Evolutionary conservation across 2,329 filamentous ascomycete genomes (phyloP), one percentile per base, ranked within the genome.

Genomic region (Clarireedia hainanense): DNA sequence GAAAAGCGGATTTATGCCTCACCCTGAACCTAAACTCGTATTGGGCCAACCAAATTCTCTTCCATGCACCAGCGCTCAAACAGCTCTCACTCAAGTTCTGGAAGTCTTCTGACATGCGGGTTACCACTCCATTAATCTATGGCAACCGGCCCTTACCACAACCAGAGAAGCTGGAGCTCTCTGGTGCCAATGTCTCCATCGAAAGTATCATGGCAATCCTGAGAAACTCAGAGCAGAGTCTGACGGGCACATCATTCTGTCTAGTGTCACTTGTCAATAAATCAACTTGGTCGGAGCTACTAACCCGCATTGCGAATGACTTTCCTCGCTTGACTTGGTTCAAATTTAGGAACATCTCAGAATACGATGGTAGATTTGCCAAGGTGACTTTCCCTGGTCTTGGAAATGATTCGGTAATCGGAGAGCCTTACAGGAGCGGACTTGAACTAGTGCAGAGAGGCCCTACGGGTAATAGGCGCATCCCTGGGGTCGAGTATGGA

Each of bases 151-250:
- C 47, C 27, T 47, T 34, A 20, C 27, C 26, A 9, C 34, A 48
- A 48, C 46, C 36, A 34, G 46, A 48, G 46, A 48, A 36, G 53
- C 39, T 56, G n/a, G 48, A 51, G 40, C 10, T 56, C 53, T 40
- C 17, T 42, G 14, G 6, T 9, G n/a, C 42, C 45, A 20, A 9
- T 30, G 47, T 51, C 45, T 40, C 53, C n/a, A 39, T 47, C 7
- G 26, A 49, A 56, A 86, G 83, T 87, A 74, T 91, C 88, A 66
- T 87, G 91, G 56, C 85, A 86, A 56, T 81, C 78, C 73, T 89
- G 91, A 24, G 89, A 89, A 72, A 95, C 89, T 30, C 89, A 89
- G 71, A 95, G 95, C 58, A 95, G 53, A 56, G 47, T 40, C 40
- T 51, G 48, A 56, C 47, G 15, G 27, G 53, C 27, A 51, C 51